phyloP scores from a whole-genome alignment of 306 rosid genomes.

The Coriaria nepalensis region DNA sequence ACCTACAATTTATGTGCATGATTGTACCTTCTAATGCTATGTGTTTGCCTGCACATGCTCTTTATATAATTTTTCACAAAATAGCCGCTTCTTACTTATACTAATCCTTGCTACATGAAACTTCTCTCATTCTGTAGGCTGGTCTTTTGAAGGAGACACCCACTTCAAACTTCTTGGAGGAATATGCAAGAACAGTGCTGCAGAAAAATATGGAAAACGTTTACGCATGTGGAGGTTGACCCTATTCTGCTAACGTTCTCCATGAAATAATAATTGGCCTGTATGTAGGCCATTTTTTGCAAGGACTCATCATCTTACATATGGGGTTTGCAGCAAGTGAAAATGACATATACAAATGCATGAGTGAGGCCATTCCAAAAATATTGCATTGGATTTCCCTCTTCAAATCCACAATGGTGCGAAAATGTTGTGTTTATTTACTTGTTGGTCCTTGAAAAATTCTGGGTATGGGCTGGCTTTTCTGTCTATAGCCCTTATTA shows the following conservation, averaged over 20 bases:
- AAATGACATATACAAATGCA: conserved; percentile 43
- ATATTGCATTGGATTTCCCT: conserved; percentile 52
- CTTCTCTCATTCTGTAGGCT: conserved; percentile 38
- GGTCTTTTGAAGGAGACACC: conserved; percentile 56
- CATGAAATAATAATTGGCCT: neutral
- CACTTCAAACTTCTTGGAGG: conserved; percentile 46
- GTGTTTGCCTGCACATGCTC: too few relatives aligned
- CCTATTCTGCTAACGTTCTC: neutral
- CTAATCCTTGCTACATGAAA: neutral
- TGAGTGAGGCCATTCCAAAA: conserved; percentile 64
- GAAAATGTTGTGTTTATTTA: conserved; percentile 10
- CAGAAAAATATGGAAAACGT: conserved; percentile 61
- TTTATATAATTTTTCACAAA: neutral
- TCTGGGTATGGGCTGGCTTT: too few relatives aligned
- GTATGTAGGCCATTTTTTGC: too few relatives aligned
- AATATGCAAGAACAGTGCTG: conserved; percentile 43
- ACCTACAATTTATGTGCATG: conserved; percentile 13
- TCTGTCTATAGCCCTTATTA: conserved; percentile 7
- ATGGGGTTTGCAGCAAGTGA: conserved; percentile 41
- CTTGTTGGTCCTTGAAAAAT: neutral
- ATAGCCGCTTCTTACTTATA: conserved; percentile 3
- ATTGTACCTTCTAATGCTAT: too few relatives aligned
- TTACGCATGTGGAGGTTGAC: conserved; percentile 79
- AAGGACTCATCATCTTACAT: conserved; percentile 2
- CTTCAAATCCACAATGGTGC: conserved; percentile 58